These are phyloP conservation scores for Didymella segeticola DNA, from an alignment of 2,329 filamentous ascomycete genomes.

Conservation along the genomic window DNA sequence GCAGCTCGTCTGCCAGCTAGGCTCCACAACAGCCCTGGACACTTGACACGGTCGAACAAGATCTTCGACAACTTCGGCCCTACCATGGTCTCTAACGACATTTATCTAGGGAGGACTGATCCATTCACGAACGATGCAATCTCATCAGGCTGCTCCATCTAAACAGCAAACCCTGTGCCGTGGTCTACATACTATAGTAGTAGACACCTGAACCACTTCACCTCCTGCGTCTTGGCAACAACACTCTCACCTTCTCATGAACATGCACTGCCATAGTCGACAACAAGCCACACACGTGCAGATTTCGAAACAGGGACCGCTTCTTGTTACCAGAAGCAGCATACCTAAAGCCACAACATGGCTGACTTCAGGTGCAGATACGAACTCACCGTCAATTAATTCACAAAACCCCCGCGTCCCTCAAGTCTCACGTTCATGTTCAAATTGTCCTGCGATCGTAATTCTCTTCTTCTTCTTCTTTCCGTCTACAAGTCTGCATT, in stretches of 20 bases:
- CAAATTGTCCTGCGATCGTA: background rate
- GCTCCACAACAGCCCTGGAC: conserved; percentile 14
- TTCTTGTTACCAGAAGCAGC: conserved; percentile 26
- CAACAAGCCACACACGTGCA: conserved; percentile 11
- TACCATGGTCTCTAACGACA: no score
- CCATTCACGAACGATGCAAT: conserved; percentile 1
- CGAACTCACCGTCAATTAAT: conserved; percentile 19
- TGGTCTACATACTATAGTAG: no score
- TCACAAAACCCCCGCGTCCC: conserved; percentile 16
- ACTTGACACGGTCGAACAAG: background rate
- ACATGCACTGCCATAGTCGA: conserved; percentile 10
- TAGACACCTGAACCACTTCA: background rate
- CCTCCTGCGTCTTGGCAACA: background rate
- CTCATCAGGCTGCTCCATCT: no score
- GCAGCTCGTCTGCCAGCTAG: background rate
- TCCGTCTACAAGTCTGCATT: background rate
- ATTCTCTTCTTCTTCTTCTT: background rate
- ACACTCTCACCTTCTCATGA: background rate
- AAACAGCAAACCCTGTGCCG: background rate
- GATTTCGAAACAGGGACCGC: conserved; percentile 14
- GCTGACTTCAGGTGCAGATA: conserved; percentile 34
- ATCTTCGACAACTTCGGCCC: background rate
- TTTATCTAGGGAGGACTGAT: no score
- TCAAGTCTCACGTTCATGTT: background rate
- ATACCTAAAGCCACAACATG: conserved; percentile 36